A percentile compares a stretch with the other conserved stretches of the same genome.
phyloP scores from a whole-genome alignment of 305 asterid genomes.

The Fraxinus platypoda region DNA sequence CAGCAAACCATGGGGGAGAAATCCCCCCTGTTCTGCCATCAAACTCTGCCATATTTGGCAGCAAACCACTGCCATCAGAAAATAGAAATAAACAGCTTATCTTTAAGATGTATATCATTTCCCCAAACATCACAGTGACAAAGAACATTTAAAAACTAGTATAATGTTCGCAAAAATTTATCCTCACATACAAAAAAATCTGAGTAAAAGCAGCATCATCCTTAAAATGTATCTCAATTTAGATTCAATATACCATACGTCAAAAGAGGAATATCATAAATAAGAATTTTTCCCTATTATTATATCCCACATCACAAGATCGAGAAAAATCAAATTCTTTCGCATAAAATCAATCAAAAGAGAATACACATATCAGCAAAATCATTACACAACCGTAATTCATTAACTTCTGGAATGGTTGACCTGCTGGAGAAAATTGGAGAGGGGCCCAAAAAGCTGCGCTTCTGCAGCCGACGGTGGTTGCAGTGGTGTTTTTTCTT shows the following conservation, averaged over 20 bases:
- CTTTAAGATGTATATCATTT: not conserved
- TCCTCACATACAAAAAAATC: not conserved
- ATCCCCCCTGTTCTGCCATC: not conserved
- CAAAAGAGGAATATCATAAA: not conserved
- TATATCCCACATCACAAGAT: not conserved
- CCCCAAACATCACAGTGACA: not conserved
- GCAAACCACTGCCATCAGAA: not conserved
- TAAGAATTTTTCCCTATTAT: not conserved
- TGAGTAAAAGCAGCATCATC: not conserved
- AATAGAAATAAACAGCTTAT: not conserved
- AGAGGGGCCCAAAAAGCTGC: slow-evolving; percentile 71
- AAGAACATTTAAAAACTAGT: not conserved
- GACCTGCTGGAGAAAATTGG: slow-evolving; percentile 71
- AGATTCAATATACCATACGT: not conserved
- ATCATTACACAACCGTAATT: not conserved
- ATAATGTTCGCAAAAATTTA: not conserved
- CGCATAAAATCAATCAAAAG: not conserved
- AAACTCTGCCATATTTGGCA: not conserved
- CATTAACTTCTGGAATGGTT: not conserved
- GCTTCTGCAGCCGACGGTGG: slow-evolving; percentile 47
- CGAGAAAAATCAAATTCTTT: not conserved
- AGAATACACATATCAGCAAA: not conserved
- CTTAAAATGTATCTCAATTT: not conserved
- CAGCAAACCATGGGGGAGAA: not conserved
- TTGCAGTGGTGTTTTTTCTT: slow-evolving; percentile 1